Evolutionary conservation across 2,329 filamentous ascomycete species (phyloP).

Genomic region (Fusarium sp.): DNA sequence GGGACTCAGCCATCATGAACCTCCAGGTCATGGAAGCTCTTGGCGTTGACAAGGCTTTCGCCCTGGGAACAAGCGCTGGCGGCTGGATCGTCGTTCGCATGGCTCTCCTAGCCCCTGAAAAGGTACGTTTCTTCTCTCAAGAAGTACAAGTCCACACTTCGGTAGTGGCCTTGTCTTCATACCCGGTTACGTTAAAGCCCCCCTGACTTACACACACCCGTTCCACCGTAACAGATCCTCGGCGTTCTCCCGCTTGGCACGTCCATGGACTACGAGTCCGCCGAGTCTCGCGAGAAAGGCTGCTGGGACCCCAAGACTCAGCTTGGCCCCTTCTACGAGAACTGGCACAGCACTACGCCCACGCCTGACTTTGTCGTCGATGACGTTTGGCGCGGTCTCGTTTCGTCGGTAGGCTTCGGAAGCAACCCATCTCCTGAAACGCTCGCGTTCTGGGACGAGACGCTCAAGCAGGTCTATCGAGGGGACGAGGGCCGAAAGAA

Average conservation of each 20-base stretch:
- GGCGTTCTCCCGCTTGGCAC: constrained; percentile 61
- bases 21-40: constrained; percentile 66
- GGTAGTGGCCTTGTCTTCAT: not conserved
- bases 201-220: constrained; percentile 11
- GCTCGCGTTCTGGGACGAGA: constrained; percentile 58
- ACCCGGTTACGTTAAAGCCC: not conserved
- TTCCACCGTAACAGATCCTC: constrained; percentile 50
- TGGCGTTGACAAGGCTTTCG: constrained; percentile 59
- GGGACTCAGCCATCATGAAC: constrained; percentile 65
- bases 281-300: constrained; percentile 56
- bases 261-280: constrained; percentile 64
- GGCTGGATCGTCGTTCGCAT: constrained; percentile 63
- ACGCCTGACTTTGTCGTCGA: constrained; percentile 61
- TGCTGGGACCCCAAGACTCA: constrained; percentile 61
- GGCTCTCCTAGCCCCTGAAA: constrained; percentile 61
- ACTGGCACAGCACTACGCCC: constrained; percentile 52
- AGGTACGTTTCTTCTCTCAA: constrained; percentile 46
- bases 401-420: constrained; percentile 59
- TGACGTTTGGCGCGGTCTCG: constrained; percentile 58
- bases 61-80: constrained; percentile 63
- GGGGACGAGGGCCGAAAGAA: constrained; percentile 62
- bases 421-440: constrained; percentile 50
- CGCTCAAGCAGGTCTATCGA: constrained; percentile 57
- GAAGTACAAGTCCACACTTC: not conserved
- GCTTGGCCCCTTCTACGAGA: constrained; percentile 55